Percentiles rank a stretch among this genome's conserved stretches.
phyloP scores from a whole-genome alignment of 345 rosid species.

The Carallia pectinifolia region DNA sequence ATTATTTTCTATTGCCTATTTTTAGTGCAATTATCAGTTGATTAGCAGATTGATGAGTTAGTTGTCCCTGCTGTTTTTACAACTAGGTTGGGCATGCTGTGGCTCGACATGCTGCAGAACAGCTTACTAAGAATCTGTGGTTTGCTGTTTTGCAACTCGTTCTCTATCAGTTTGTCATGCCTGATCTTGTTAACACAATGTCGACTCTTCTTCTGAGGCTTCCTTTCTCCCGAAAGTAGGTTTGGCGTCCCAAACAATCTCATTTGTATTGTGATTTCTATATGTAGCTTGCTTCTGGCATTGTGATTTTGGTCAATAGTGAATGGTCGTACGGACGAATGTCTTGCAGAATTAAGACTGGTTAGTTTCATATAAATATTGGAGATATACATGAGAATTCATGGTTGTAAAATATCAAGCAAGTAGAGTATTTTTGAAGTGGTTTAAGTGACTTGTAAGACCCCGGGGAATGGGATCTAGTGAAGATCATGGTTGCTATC shows the following conservation, averaged over 20 bases:
- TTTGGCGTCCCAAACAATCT: neutral
- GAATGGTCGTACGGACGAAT: no score
- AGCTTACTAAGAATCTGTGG: slow-evolving; percentile 74
- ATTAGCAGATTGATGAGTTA: neutral
- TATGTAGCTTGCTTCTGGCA: neutral
- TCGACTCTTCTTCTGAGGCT: slow-evolving; percentile 74
- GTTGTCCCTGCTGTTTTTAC: neutral
- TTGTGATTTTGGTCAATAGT: no score
- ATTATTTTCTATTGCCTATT: neutral
- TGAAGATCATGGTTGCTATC: neutral
- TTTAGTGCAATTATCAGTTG: neutral
- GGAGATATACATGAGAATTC: no score
- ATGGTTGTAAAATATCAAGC: no score
- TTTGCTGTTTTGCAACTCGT: slow-evolving; percentile 60
- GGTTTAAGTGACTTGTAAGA: no score
- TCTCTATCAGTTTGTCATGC: slow-evolving; percentile 69
- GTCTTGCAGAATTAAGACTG: neutral
- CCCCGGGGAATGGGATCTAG: no score
- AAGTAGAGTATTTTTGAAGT: no score
- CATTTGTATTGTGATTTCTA: neutral
- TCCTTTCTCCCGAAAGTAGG: slow-evolving; percentile 85
- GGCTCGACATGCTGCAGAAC: slow-evolving; percentile 79
- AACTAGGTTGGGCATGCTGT: slow-evolving; percentile 90
- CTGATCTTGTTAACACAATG: slow-evolving; percentile 76
- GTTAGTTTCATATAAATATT: no score